Conservation (phyloP, 345 rosid species). For the Hibiscus syriacus region DNA sequence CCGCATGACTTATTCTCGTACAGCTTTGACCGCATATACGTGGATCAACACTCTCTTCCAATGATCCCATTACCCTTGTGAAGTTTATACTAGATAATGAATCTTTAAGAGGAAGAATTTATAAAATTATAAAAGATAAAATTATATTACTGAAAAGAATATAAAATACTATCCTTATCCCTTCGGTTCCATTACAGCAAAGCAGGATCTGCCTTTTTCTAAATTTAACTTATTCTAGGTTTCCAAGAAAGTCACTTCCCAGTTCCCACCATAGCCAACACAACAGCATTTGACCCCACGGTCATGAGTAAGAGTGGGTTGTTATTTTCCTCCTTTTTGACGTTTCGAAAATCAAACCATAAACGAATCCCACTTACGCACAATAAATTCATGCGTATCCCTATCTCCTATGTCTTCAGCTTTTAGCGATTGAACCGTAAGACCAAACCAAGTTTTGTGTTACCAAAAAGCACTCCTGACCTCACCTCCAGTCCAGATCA, state of each 20-base stretch:
- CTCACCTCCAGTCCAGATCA: background rate
- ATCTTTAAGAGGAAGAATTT: too few species aligned
- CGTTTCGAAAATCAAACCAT: background rate
- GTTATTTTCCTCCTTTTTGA: background rate
- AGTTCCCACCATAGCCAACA: too few species aligned
- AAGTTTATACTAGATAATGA: too few species aligned
- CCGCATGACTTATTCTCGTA: constrained; percentile 17
- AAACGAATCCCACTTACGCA: background rate
- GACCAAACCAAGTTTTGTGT: background rate
- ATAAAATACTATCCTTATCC: too few species aligned
- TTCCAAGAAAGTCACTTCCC: constrained; percentile 16
- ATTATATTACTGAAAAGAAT: too few species aligned
- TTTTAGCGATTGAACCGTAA: background rate
- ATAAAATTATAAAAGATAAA: too few species aligned
- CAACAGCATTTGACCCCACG: background rate
- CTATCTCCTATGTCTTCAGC: background rate
- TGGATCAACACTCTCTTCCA: too few species aligned
- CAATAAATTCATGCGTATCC: too few species aligned
- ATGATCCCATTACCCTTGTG: too few species aligned
- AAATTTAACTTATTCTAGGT: constrained; percentile 9
- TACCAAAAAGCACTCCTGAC: background rate
- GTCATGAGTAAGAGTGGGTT: too few species aligned
- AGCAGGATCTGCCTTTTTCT: background rate
- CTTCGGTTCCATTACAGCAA: background rate
- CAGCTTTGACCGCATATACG: constrained; percentile 25